Evolutionary conservation across 73 alveolate species (phyloP), one percentile per base, ranked within the genome.

Genomic region (Paramecium sonneborni): DNA sequence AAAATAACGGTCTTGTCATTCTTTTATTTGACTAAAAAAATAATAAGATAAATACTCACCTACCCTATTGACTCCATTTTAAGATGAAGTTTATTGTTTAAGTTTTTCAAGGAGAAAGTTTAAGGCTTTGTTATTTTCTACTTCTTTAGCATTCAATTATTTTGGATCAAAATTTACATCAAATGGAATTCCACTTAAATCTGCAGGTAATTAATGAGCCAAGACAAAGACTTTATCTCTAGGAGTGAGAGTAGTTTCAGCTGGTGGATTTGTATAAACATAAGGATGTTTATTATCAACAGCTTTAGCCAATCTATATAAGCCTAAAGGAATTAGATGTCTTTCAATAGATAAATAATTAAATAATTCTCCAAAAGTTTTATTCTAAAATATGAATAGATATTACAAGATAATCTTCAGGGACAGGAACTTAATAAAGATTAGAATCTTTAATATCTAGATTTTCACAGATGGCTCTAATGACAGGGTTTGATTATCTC

Each of bases 201-300:
- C 94, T 0, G 76, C 35, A 18, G 94, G 87, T 20, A 88, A 41
- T 15, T 76, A 41, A 70, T 88, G 84, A 7, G 91, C 94, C 41
- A 88, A 44, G 0, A 88, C 94, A 88, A 88, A 88, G 6, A 88
- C 94, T 76, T 82, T 88, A 32, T 88, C 94, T 41, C 94, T 62
- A 1, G 76, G 92, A 10, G 94, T 88, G 11, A 88, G 56, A 39
- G 76, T 88, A 23, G 94, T 88, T 44, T 88, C 57, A 32, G 85
- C 46, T 57, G 87, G 57, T 7, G 99, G 99, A 85, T 98, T 98
- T 1, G 99, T 97, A 88, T 96, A 98, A 48, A 97, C 98, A 92
- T 98, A 98, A 5, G 99, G 99, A 94, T 95, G 95, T 41, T 94
- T 86, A 85, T 98, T 98, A 85, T 97, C 99, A 41, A 97, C 96